Conservation (phyloP, 2,329 filamentous ascomycete genomes). For the Botrytis galanthina region DNA sequence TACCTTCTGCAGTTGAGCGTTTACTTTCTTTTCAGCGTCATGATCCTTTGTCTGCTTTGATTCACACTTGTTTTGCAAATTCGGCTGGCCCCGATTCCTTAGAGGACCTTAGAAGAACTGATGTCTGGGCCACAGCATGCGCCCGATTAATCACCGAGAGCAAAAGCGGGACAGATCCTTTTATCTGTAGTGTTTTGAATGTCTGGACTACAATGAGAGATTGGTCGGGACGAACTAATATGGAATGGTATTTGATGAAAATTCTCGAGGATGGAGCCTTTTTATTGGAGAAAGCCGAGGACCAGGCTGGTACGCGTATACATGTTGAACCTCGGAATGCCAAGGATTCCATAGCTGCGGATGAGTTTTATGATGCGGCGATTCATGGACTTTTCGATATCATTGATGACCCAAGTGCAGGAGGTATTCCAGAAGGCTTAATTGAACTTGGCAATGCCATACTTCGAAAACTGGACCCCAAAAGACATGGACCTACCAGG, state of each 20-base stretch:
- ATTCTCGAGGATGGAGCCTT: slow-evolving; percentile 91
- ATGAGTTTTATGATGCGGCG: slow-evolving; percentile 84
- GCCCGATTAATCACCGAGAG: slow-evolving; percentile 77
- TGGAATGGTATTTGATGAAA: slow-evolving; percentile 94
- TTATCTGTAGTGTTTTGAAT: slow-evolving; percentile 81
- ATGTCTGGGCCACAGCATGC: slow-evolving; percentile 85
- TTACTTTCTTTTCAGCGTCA: slow-evolving; percentile 86
- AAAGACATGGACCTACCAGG: slow-evolving; percentile 70
- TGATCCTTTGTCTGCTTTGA: slow-evolving; percentile 78
- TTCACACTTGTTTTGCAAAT: slow-evolving; percentile 87
- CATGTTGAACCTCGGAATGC: slow-evolving; percentile 71
- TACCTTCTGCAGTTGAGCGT: slow-evolving; percentile 70
- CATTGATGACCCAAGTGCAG: slow-evolving; percentile 78
- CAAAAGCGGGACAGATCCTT: slow-evolving; percentile 73
- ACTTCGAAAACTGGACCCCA: slow-evolving; percentile 69
- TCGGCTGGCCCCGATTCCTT: slow-evolving; percentile 77
- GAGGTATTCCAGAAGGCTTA: slow-evolving; percentile 82
- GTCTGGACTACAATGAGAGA: slow-evolving; percentile 83
- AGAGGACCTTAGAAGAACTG: slow-evolving; percentile 75
- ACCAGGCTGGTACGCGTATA: slow-evolving; percentile 69
- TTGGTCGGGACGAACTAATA: slow-evolving; percentile 84
- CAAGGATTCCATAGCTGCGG: slow-evolving; percentile 77
- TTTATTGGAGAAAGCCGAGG: slow-evolving; percentile 79
- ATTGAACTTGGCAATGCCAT: slow-evolving; percentile 84
- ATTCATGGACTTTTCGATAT: slow-evolving; percentile 80